phyloP scores from a whole-genome alignment of 2,329 filamentous ascomycete genomes.

The Fusarium avenaceum region DNA sequence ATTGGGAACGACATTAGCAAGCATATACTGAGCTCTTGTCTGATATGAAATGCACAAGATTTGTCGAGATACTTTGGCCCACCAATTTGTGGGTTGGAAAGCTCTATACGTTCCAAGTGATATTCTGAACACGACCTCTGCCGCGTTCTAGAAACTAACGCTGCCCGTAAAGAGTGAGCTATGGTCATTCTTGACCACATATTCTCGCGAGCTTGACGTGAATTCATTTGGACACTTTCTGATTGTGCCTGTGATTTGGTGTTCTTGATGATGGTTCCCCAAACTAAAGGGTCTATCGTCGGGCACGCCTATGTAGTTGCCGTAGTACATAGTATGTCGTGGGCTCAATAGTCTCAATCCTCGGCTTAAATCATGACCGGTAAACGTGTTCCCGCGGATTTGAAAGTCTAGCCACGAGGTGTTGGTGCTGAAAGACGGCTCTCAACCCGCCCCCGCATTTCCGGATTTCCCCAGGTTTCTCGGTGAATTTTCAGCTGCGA shows the following conservation, averaged over 20 bases:
- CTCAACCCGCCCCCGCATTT: slow-evolving; percentile 45
- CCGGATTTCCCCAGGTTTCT: slow-evolving; percentile 49
- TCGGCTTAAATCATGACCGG: slow-evolving; percentile 22
- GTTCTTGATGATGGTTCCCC: background rate
- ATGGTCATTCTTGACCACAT: too few relatives aligned
- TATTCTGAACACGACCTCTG: background rate
- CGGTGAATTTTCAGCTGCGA: slow-evolving; percentile 3
- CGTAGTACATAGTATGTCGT: background rate
- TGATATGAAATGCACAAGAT: background rate
- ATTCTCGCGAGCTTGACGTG: too few relatives aligned
- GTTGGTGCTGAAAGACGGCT: slow-evolving; percentile 10
- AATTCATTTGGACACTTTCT: background rate
- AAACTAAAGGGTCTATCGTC: background rate
- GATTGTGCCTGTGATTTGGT: background rate
- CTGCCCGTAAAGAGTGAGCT: too few relatives aligned
- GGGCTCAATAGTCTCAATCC: background rate
- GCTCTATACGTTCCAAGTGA: background rate
- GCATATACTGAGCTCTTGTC: background rate
- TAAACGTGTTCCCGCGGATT: slow-evolving; percentile 13
- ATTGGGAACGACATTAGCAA: background rate
- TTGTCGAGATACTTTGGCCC: background rate
- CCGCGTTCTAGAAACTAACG: too few relatives aligned
- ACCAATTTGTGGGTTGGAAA: background rate
- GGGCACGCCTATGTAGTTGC: background rate
- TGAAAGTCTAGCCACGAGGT: background rate